Base-by-base conservation (phyloP, 345 rosid genomes). In the Lagerstroemia speciosa region DNA sequence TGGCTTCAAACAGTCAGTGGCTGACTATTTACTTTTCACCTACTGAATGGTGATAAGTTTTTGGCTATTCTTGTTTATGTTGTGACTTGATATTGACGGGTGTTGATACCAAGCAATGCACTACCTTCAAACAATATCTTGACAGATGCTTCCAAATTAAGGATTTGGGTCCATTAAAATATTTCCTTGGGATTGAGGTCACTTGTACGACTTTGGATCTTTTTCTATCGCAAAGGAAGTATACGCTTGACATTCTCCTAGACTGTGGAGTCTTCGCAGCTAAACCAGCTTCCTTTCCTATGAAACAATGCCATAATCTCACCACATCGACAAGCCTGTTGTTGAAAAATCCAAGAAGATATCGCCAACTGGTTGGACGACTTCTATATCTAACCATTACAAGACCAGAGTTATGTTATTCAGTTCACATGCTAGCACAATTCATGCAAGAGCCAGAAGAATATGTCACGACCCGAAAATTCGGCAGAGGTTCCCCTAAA, bases 81-180 rank as follows among this genome's bases (percentile, higher is more conserved):
- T n/a, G n/a, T n/a, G n/a, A n/a, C n/a, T n/a, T n/a, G n/a, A n/a
- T n/a, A n/a, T n/a, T n/a, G n/a, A n/a, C n/a, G n/a, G n/a, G n/a
- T n/a, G 5, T 53, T 1, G 67, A 63, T n/a, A 37, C 52, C 11
- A 26, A 52, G n/a, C 17, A 71, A 72, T 29, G 67, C 64, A 72
- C 36, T 5, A 14, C 31, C 22, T 30, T 69, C 22, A 27, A 68
- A 22, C 8, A 32, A 22, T 55, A 43, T 37, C 26, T 58, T 22
- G 16, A 9, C 11, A 7, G 19, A 6, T 36, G 8, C 19, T 53
- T 68, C 20, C 20, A 34, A 14, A 36, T 68, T 32, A 68, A 58
- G 48, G 24, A 37, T 30, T 68, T 57, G 4, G 71, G 48, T 20
- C 52, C 43, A 19, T 62, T 68, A 29, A 55, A 24, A 26, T 37